Conservation (phyloP, 2,329 filamentous ascomycete species). For the Sporothrix sp. region DNA sequence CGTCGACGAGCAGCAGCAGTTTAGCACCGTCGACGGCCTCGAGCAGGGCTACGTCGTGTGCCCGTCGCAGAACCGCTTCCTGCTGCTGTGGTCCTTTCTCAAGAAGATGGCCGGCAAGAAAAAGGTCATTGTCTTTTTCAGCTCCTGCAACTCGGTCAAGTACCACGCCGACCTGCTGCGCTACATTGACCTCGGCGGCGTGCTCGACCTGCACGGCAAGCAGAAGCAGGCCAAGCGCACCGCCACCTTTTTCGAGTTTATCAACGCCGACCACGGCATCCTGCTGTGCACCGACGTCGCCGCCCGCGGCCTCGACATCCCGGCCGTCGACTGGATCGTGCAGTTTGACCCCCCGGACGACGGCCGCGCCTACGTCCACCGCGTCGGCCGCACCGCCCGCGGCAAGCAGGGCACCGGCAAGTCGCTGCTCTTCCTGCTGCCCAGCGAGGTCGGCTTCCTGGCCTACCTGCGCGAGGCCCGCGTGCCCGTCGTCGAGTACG, state of each 20-base stretch:
- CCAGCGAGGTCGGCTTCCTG: slow-evolving; percentile 84
- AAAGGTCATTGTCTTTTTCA: slow-evolving; percentile 97
- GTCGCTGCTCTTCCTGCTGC: slow-evolving; percentile 87
- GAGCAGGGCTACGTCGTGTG: slow-evolving; percentile 95
- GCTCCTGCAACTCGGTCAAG: slow-evolving; percentile 84
- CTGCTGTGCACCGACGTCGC: slow-evolving; percentile 96
- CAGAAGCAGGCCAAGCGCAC: slow-evolving; percentile 95
- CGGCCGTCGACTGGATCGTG: slow-evolving; percentile 90
- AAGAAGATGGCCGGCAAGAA: slow-evolving; percentile 91
- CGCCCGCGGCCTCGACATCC: slow-evolving; percentile 86
- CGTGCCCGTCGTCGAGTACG: slow-evolving; percentile 91
- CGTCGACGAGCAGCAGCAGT: slow-evolving; percentile 68
- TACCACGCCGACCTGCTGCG: slow-evolving; percentile 94
- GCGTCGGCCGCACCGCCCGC: slow-evolving; percentile 87
- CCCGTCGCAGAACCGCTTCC: slow-evolving; percentile 86
- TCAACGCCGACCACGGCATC: slow-evolving; percentile 65
- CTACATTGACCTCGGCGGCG: slow-evolving; percentile 73
- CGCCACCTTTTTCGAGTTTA: slow-evolving; percentile 95
- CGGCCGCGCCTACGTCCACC: slow-evolving; percentile 85
- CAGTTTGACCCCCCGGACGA: slow-evolving; percentile 94
- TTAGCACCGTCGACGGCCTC: slow-evolving; percentile 83
- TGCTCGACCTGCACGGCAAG: slow-evolving; percentile 82
- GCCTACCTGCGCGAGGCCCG: slow-evolving; percentile 82
- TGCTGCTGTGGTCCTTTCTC: slow-evolving; percentile 87
- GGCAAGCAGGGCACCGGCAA: slow-evolving; percentile 75